Base-by-base conservation (phyloP, 371 early-diverging fungal genomes). In the Phascolomyces articulosus region DNA sequence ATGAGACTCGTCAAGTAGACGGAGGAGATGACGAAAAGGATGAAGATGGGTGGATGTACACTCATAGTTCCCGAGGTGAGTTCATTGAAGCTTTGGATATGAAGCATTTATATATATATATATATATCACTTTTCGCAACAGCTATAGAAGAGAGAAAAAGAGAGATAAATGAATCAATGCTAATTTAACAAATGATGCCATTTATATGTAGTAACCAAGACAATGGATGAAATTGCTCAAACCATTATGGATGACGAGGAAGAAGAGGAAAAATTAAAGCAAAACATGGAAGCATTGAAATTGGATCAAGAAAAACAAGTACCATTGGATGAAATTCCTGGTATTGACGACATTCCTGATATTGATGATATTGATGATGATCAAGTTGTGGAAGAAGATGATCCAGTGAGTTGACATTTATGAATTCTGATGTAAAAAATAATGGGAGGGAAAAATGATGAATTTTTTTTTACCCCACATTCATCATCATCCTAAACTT, bases 261-360 rank as follows among this genome's bases (percentile, higher is more conserved):
- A 86, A 67, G 72, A 84, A 69, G 81, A 85, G 38, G 80, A 77
- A 40, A 72, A 74, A n/a, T 65, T 69, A 34, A 72, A 58, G 61
- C 67, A 64, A 53, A 71, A 67, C 2, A 53, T 80, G 53, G 73
- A 69, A 18, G 66, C 65, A n/a, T 29, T 80, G 20, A 60, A 71
- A 23, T 21, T 71, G 59, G 64, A 64, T 31, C 55, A 62, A 41
- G 55, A 58, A 1, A 61, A 60, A 40, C 47, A 60, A 28, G 24
- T 48, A 54, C 47, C 68, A 48, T 79, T 70, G 9, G 85, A 83
- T 13, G 85, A 86, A 41, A 95, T 98, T 60, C 96, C 95, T 3
- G 97, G 96, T 73, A 92, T 98, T 73, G 97, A 96, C 59, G 96
- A 96, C 58, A 75, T 78, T 41, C 75, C 78, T 20, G 78, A 75